Conservation (phyloP, 1,284 basidiomycete species). For the Tilletia horrida region DNA sequence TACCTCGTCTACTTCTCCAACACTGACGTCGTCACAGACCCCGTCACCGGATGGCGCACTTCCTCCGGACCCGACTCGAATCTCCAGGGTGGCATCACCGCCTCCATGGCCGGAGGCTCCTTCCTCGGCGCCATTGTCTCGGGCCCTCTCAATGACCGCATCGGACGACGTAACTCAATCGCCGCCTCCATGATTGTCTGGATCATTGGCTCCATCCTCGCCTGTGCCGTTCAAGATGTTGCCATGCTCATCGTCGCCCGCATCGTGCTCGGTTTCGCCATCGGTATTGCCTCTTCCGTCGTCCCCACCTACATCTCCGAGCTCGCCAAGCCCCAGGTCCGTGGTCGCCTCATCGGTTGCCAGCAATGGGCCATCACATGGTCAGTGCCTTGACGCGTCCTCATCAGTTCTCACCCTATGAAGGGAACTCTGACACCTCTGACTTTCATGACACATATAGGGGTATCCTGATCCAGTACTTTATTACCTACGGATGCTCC, state of each 20-base stretch:
- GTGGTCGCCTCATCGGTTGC: conserved; percentile 29
- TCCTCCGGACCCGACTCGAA: conserved; percentile 18
- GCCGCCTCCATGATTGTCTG: conserved; percentile 23
- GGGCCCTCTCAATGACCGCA: conserved; percentile 29
- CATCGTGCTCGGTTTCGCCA: conserved; percentile 31
- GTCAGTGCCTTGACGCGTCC: neutral
- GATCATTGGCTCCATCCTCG: conserved; percentile 32
- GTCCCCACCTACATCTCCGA: conserved; percentile 35
- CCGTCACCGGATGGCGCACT: conserved; percentile 15
- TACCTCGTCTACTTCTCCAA: conserved; percentile 20
- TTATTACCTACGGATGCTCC: conserved; percentile 22
- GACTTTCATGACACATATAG: neutral
- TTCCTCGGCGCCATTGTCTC: conserved; percentile 35
- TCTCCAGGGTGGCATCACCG: conserved; percentile 35
- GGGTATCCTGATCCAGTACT: conserved; percentile 9
- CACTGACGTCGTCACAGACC: conserved; percentile 24
- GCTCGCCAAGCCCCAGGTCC: conserved; percentile 27
- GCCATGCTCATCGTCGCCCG: conserved; percentile 36
- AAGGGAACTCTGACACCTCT: too few relatives aligned
- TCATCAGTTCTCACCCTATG: neutral
- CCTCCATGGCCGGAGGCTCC: conserved; percentile 36
- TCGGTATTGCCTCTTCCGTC: conserved; percentile 35
- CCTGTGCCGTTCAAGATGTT: conserved; percentile 31
- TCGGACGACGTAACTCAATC: conserved; percentile 33
- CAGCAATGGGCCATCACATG: conserved; percentile 24